Base-by-base conservation (phyloP, 2,329 filamentous ascomycete genomes). In the Colletotrichum navitas region DNA sequence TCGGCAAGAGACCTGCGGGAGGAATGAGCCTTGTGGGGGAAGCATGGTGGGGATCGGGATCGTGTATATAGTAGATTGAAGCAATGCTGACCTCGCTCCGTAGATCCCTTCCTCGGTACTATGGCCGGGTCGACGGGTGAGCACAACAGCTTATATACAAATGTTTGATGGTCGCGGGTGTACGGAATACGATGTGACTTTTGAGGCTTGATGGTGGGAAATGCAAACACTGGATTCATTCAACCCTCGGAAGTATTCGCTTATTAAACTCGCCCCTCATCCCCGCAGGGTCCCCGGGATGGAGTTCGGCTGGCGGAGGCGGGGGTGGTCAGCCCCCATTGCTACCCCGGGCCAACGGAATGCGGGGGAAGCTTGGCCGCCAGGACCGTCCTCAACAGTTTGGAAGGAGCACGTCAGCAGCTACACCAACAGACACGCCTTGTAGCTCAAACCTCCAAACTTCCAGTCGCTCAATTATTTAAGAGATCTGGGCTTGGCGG, bases 361-460 rank as follows among this genome's bases (percentile, higher is more conserved):
- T 74, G 74, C 74, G 74, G 74, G 29, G 74, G 74, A 75, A 75
- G 45, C 45, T 24, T 45, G 43, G 18, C 41, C 18, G 16, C 58
- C 59, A 51, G 21, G 32, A 36, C 45, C 32, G 43, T n/a, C 36
- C 45, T 45, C 60, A 52, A 39, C 60, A 49, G n/a, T 24, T 21
- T 21, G 34, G 6, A 61, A 36, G 62, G 58, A 24, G 64, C 58
- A 62, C 68, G 63, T 67, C 69, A 72, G 66, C 66, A 66, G 39
- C 24, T 34, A 41, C 41, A 64, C 16, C 41, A 39, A 47, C 34
- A 32, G 7, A 14, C 26, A 43, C 39, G 21, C 55, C 39, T 67
- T 12, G 24, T 34, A 55, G n/a, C 11, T 36, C 34, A 39, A 56
- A 39, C 41, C 29, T 8, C 29, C 26, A 60, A 60, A 49, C 69